A percentile compares a stretch with the other conserved stretches of the same genome.
Conservation (phyloP, 2,329 filamentous ascomycete species). For the Parasarocladium wereldwijsianum region DNA sequence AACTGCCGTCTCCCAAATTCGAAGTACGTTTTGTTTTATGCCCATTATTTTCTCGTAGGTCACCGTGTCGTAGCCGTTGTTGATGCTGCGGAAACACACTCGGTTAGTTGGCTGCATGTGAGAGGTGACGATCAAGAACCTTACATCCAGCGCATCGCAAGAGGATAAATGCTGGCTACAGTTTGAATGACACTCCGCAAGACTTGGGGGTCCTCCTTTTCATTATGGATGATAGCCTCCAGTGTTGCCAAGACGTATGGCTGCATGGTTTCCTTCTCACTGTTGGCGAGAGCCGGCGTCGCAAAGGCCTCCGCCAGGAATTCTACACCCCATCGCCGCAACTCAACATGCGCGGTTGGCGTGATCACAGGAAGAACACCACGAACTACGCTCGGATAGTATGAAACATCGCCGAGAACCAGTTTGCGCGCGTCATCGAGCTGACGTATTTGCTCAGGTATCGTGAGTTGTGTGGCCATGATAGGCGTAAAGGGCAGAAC, state of each 20-base stretch:
- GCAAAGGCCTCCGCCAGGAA: conserved; percentile 94
- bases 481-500: conserved; percentile 9
- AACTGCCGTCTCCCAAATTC: conserved; percentile 69
- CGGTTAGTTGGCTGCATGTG: background rate
- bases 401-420: conserved; percentile 70
- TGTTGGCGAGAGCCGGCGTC: conserved; percentile 63
- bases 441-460: conserved; percentile 69
- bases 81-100: conserved; percentile 45
- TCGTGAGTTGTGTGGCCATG: conserved; percentile 43
- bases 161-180: conserved; percentile 81
- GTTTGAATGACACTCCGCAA: conserved; percentile 79
- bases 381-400: conserved; percentile 84
- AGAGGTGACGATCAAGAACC: conserved; percentile 24
- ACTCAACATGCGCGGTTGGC: conserved; percentile 56
- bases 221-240: conserved; percentile 51
- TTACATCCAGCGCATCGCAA: conserved; percentile 89
- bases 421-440: conserved; percentile 83
- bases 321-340: conserved; percentile 90
- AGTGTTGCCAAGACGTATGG: conserved; percentile 67
- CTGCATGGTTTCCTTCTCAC: conserved; percentile 69
- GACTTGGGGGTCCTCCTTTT: conserved; percentile 65
- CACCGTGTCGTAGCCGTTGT: conserved; percentile 65
- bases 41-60: conserved; percentile 79
- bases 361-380: conserved; percentile 87
- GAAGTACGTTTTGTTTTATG: conserved; percentile 80